Conservation (phyloP, 192 early-diverging fungal genomes). For the Rhizophagus clarus region DNA sequence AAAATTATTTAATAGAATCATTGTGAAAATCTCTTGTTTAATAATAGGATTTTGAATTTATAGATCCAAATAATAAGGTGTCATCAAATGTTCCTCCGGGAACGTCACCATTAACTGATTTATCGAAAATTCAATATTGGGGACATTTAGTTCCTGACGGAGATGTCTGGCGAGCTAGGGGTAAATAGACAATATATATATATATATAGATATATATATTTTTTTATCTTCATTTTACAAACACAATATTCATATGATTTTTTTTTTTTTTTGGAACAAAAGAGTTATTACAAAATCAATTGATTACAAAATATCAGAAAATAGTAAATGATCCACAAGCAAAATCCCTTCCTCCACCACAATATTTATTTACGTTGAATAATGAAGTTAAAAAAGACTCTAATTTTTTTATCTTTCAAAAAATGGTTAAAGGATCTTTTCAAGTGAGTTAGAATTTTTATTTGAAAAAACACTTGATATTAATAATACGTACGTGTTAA, state of each 20-base stretch:
- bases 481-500: background rate
- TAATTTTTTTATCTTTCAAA: constrained; percentile 66
- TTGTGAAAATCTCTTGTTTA: background rate
- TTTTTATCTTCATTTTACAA: background rate
- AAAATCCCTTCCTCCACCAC: background rate
- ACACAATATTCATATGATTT: background rate
- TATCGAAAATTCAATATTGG: constrained; percentile 44
- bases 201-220: background rate
- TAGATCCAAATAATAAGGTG: constrained; percentile 13
- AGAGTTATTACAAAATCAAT: background rate
- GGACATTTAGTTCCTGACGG: constrained; percentile 39
- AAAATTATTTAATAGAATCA: background rate
- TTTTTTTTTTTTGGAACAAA: background rate
- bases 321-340: background rate
- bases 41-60: background rate
- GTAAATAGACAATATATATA: constrained; percentile 29
- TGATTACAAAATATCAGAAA: background rate
- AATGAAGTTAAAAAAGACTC: constrained; percentile 35
- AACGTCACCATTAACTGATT: constrained; percentile 18
- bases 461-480: background rate
- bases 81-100: background rate
- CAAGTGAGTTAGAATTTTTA: constrained; percentile 42
- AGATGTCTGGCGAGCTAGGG: constrained; percentile 65
- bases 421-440: constrained; percentile 62
- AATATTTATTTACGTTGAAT: background rate